phyloP scores from a whole-genome alignment of 768 basidiomycete genomes.

The Boletus huronensis region DNA sequence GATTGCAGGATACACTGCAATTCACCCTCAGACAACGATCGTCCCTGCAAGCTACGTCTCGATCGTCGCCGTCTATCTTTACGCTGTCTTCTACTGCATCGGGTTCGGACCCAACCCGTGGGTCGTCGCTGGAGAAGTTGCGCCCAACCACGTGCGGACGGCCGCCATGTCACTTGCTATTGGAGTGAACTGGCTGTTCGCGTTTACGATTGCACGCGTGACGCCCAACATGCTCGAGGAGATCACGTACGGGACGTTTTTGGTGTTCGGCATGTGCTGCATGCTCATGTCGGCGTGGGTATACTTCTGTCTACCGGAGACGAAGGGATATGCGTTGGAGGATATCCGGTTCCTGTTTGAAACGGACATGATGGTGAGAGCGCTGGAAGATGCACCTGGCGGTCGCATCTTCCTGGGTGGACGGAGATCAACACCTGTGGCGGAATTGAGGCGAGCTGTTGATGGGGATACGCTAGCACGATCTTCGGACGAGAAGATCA shows the following conservation, averaged over 20 bases:
- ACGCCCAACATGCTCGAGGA: conserved; percentile 36
- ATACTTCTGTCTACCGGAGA: conserved; percentile 40
- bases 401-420: conserved; percentile 29
- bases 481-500: background rate
- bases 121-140: conserved; percentile 34
- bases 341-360: conserved; percentile 39
- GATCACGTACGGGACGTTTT: conserved; percentile 32
- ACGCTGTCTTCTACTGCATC: conserved; percentile 36
- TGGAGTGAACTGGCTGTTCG: conserved; percentile 35
- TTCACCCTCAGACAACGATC: conserved; percentile 28
- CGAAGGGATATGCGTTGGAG: conserved; percentile 37
- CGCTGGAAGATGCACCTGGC: conserved; percentile 34
- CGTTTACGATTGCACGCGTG: conserved; percentile 36
- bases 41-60: conserved; percentile 37
- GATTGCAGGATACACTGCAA: conserved; percentile 34
- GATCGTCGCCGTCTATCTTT: conserved; percentile 37
- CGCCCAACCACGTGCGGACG: conserved; percentile 37
- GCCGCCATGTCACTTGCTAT: conserved; percentile 34
- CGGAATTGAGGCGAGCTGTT: conserved; percentile 18
- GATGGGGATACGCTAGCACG: background rate
- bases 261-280: conserved; percentile 33
- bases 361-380: conserved; percentile 30
- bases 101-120: conserved; percentile 32
- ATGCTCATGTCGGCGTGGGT: conserved; percentile 35
- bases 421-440: conserved; percentile 28